Evolutionary conservation across 2,329 filamentous ascomycete genomes (phyloP), one percentile per base, ranked within the genome.

Genomic region (Hypomyces rosellus): DNA sequence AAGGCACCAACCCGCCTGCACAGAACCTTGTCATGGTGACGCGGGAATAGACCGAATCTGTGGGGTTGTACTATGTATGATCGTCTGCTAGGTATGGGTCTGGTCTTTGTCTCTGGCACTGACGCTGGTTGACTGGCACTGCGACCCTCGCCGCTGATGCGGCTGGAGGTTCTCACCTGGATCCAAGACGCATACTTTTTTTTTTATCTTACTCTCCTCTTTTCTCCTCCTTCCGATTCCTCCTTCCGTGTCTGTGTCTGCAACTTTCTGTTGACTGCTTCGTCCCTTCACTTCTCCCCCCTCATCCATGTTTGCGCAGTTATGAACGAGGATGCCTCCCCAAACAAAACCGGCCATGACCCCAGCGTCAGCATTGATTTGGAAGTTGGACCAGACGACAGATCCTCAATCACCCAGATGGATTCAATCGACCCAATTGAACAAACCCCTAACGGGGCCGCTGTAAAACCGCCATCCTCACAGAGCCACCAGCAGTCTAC

Each of bases 1-100:
- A 12, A 42, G 49, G 34, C 15, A 43, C 30, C 37, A 15, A 38
- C 22, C 43, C 48, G 37, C 34, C 18, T 36, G 34, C 42, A 41
- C 45, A 45, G 40, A 30, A 25, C 11, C 22, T 14, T 40, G 50
- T 48, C 39, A 6, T 30, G 25, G 3, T 30, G 25, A 30, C 25
- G 45, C 50, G 50, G 50, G 45, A 39, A 48, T 51, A 45, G 50
- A 51, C 50, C 50, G 50, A 52, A 50, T 52, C 50, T 52, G 50
- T 52, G 50, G 50, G 50, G 50, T 49, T 38, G 16, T 15, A 25
- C 34, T 33, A 51, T 38, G 36, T 42, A 46, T 42, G 50, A 52
- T 52, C 50, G 50, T 50, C 46, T 40, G 25, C 9, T 30, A 30
- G 25, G 25, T 30, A 52, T 38, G 49, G 42, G 13, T 43, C 37